phyloP scores from a whole-genome alignment of 2,329 filamentous ascomycete species.

The Pseudogymnoascus sp. region DNA sequence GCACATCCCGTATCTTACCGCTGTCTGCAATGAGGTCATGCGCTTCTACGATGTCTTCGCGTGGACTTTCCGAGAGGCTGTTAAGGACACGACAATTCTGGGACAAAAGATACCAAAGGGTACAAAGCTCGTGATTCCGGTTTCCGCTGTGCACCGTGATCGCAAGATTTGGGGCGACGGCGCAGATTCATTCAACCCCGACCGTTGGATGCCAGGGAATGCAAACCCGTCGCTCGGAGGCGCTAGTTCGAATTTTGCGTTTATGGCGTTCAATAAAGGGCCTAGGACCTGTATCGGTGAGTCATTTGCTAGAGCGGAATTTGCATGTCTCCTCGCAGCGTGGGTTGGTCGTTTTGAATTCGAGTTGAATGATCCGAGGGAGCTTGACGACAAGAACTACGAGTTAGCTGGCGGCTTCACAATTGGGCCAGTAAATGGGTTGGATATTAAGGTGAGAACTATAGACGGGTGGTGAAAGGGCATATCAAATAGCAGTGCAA shows the following conservation, averaged over 20 bases:
- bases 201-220: constrained; percentile 57
- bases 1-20: constrained; percentile 69
- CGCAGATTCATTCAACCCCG: constrained; percentile 68
- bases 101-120: constrained; percentile 61
- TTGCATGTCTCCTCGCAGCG: constrained; percentile 72
- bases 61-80: constrained; percentile 56
- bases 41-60: constrained; percentile 64
- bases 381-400: constrained; percentile 59
- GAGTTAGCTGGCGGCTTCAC: constrained; percentile 65
- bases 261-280: constrained; percentile 78
- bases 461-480: constrained; percentile 53
- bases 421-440: constrained; percentile 61
- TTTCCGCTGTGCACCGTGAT: constrained; percentile 61
- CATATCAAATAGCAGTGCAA: background rate
- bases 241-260: constrained; percentile 66
- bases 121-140: constrained; percentile 57
- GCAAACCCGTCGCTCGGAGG: constrained; percentile 54
- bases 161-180: constrained; percentile 67
- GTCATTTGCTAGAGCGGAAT: constrained; percentile 73
- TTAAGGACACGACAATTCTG: constrained; percentile 55
- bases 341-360: constrained; percentile 70
- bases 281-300: constrained; percentile 79
- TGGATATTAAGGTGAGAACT: constrained; percentile 59
- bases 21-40: constrained; percentile 69
- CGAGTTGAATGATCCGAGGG: constrained; percentile 46